Evolutionary conservation across 2,329 filamentous ascomycete species (phyloP), one percentile per base, ranked within the genome.

Genomic region (Fusarium sp.): DNA sequence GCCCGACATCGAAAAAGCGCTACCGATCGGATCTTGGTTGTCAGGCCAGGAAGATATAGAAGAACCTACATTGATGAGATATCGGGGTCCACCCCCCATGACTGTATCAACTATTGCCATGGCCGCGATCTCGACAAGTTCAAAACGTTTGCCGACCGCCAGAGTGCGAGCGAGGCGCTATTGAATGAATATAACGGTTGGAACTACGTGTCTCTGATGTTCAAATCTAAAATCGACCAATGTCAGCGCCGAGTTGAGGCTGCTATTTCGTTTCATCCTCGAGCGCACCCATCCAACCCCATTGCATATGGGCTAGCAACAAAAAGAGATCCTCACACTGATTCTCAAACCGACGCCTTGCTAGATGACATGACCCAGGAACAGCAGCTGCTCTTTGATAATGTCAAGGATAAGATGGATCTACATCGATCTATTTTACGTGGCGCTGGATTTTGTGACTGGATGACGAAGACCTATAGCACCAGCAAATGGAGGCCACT

Each of bases 361-460:
- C 2, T 9, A 3, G 10, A 47, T 5, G 1, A 58, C 2, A 9
- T 41, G n/a, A 35, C 0, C 1, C 1, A 2, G 1, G 7, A 29
- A 3, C 18, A 57, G 13, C 15, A 25, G 22, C 7, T 9, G 5
- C 25, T 36, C 0, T 3, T 44, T 6, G 25, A 25, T 3, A 1
- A 35, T 5, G 25, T 68, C 14, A 25, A 55, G 1, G 53, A 62
- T 11, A 42, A 27, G 1, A 70, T 67, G 68, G 52, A 10, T 29
- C 60, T 72, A 2, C 68, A 73, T n/a, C 62, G 65, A 9, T 65
- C 52, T 4, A 42, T 75, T 4, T 11, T 75, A 12, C 56, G 65
- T 11, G 72, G 73, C 2, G 54, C 35, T 0, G 68, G 74, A 2
- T 75, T 72, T n/a, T 55, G 50, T 7, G 27, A 38, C 2, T 61